Conservation (phyloP, 768 basidiomycete genomes). For the Russula virescens region DNA sequence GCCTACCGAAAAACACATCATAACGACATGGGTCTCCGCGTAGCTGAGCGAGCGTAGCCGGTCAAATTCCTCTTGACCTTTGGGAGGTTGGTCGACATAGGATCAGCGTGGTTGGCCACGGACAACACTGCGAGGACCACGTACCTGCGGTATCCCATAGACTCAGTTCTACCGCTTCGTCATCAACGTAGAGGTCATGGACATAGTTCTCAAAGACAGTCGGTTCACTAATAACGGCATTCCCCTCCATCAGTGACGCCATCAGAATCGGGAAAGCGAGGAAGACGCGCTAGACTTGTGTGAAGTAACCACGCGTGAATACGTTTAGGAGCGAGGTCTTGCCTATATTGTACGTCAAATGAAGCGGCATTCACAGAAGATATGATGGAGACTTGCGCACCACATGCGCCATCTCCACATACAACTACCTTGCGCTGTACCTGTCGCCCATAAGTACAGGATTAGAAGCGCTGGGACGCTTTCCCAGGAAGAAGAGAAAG, state of each 20-base stretch:
- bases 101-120: background rate
- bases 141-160: constrained; percentile 97
- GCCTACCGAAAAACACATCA: constrained; percentile 92
- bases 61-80: constrained; percentile 96
- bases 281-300: constrained; percentile 76
- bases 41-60: constrained; percentile 90
- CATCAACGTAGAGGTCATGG: constrained; percentile 82
- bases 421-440: constrained; percentile 71
- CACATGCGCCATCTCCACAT: constrained; percentile 95
- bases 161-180: constrained; percentile 82
- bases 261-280: background rate
- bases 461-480: background rate
- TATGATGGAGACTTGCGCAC: constrained; percentile 38
- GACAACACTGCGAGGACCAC: constrained; percentile 18
- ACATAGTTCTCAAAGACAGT: constrained; percentile 98
- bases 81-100: constrained; percentile 26
- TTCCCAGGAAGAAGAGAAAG: no score
- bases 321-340: constrained; percentile 86
- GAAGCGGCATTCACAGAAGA: constrained; percentile 13
- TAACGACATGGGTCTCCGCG: constrained; percentile 92
- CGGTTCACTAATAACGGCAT: constrained; percentile 53
- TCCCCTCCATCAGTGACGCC: background rate
- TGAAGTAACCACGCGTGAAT: constrained; percentile 88
- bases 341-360: constrained; percentile 36
- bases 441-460: constrained; percentile 28